Conservation (phyloP, 805 yeast genomes). For the Schizosaccharomyces cryophilus region DNA sequence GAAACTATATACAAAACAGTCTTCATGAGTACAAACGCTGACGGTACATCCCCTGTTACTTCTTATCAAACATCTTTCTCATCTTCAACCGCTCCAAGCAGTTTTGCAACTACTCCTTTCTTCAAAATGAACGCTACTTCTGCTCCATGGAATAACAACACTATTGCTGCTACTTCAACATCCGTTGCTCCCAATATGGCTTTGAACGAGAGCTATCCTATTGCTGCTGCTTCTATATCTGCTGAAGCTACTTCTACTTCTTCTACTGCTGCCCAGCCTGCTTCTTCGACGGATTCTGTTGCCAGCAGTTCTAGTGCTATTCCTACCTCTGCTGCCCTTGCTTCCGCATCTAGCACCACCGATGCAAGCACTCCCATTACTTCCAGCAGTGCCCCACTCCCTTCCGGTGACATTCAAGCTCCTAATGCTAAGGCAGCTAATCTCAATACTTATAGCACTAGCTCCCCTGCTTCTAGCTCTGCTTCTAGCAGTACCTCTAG, state of each 20-base stretch:
- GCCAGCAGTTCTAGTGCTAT: not conserved
- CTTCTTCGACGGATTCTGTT: not conserved
- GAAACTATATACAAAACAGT: not conserved
- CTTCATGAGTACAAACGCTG: not conserved
- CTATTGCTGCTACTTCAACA: not conserved
- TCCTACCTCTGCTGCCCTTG: not conserved
- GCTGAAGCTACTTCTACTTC: not conserved
- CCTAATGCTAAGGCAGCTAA: slow-evolving; percentile 5
- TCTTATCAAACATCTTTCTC: not conserved
- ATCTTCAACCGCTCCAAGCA: not conserved
- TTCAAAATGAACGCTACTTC: not conserved
- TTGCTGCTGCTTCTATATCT: not conserved
- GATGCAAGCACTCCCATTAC: not conserved
- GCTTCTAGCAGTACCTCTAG: not conserved
- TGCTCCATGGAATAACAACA: not conserved
- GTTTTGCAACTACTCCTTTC: not conserved
- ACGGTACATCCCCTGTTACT: not conserved
- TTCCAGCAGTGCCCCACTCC: not conserved
- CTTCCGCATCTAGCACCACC: not conserved
- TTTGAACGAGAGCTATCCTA: not conserved
- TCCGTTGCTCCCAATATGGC: not conserved
- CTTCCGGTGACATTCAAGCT: not conserved
- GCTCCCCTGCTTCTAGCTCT: not conserved
- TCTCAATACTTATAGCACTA: not conserved
- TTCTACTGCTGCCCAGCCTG: not conserved